Evolutionary conservation across 441 rosid genomes (phyloP).

Genomic region (Raphanus hybrid): DNA sequence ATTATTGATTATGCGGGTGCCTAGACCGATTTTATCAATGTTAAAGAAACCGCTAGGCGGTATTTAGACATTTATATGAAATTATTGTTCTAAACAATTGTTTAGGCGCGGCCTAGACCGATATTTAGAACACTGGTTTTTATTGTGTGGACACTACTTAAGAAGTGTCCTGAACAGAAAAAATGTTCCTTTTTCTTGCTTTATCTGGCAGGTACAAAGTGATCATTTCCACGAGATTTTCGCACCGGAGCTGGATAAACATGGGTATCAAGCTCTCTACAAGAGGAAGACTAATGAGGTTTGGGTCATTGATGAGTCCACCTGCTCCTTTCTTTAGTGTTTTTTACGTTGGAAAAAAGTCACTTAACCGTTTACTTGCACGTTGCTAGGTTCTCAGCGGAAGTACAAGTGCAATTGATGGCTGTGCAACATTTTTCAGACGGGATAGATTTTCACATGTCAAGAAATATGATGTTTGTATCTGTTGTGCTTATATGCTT

Average conservation of each 20-base stretch:
- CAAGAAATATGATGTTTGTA: constrained; percentile 94
- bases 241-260: constrained; percentile 94
- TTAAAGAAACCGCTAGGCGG: not conserved
- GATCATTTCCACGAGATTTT: constrained; percentile 95
- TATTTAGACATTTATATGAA: too few relatives aligned
- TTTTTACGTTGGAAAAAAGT: not conserved
- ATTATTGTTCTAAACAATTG: too few relatives aligned
- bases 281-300: constrained; percentile 98
- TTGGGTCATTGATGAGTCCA: constrained; percentile 35
- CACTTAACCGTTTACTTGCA: not conserved
- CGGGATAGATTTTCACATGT: constrained; percentile 97
- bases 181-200: not conserved
- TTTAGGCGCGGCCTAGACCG: not conserved
- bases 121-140: not conserved
- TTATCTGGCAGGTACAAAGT: constrained; percentile 81
- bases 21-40: not conserved
- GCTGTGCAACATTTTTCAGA: constrained; percentile 99
- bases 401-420: constrained; percentile 71
- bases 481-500: constrained; percentile 8
- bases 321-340: constrained; percentile 15
- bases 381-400: constrained; percentile 79
- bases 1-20: not conserved
- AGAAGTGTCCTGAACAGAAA: not conserved
- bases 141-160: not conserved
- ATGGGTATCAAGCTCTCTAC: constrained; percentile 94